A percentile compares a stretch with the other conserved stretches of the same genome.
Conservation (phyloP, 768 basidiomycete species). For the Calocera cornea region DNA sequence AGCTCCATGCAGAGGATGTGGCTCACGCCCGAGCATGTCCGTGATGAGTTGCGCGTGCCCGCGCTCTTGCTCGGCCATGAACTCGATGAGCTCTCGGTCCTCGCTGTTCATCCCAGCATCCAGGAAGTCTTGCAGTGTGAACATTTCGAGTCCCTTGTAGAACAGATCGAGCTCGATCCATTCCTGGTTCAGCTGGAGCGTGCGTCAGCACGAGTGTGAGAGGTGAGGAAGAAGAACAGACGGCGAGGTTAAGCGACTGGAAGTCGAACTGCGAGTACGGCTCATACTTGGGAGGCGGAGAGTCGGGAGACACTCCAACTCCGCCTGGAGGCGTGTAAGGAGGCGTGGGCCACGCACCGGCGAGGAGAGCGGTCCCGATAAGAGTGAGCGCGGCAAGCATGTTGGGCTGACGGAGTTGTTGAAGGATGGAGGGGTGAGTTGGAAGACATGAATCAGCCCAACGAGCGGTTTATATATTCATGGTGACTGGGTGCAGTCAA, state of each 20-base stretch:
- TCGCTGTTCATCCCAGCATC: slow-evolving; percentile 39
- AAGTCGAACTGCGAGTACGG: slow-evolving; percentile 36
- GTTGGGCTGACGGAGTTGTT: neutral
- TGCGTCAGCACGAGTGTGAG: neutral
- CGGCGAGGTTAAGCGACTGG: slow-evolving; percentile 29
- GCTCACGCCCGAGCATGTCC: slow-evolving; percentile 35
- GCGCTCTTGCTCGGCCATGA: slow-evolving; percentile 51
- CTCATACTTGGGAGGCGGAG: slow-evolving; percentile 22
- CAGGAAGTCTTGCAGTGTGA: slow-evolving; percentile 44
- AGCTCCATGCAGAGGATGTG: slow-evolving; percentile 6
- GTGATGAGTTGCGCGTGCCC: slow-evolving; percentile 44
- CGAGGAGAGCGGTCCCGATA: neutral
- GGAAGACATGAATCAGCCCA: neutral
- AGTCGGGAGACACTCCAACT: slow-evolving; percentile 3
- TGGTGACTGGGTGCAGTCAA: neutral
- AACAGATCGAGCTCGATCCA: slow-evolving; percentile 45
- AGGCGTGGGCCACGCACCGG: neutral
- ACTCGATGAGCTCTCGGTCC: slow-evolving; percentile 43
- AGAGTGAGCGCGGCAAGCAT: neutral
- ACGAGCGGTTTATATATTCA: neutral
- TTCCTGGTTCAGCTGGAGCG: slow-evolving; percentile 39
- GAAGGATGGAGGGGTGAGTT: neutral
- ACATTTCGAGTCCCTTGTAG: slow-evolving; percentile 40
- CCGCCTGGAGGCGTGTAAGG: neutral
- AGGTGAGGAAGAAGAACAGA: neutral